Evolutionary conservation across 1,284 basidiomycete genomes (phyloP).

Genomic region (Ustilago hordei): DNA sequence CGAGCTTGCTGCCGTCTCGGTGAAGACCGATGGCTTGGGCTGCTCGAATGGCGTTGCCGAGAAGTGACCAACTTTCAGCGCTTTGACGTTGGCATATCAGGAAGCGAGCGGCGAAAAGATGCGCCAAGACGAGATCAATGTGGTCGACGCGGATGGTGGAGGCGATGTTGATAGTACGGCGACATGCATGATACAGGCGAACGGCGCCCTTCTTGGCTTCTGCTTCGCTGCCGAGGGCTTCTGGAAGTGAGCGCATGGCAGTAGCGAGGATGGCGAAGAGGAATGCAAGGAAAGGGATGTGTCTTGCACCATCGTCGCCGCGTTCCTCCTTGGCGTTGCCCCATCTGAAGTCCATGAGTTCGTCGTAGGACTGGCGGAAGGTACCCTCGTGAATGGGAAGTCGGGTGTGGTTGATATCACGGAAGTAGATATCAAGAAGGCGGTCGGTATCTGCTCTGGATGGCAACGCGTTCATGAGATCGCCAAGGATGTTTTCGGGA

Average conservation of each 20-base stretch:
- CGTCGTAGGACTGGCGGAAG: conserved; percentile 83
- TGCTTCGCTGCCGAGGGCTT: conserved; percentile 71
- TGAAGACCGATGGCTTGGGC: conserved; percentile 94
- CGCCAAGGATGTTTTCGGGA: conserved; percentile 54
- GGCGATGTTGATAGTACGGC: conserved; percentile 59
- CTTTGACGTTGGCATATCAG: conserved; percentile 87
- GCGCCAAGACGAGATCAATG: conserved; percentile 64
- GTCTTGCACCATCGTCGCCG: conserved; percentile 75
- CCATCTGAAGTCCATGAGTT: conserved; percentile 75
- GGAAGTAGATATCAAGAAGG: conserved; percentile 64
- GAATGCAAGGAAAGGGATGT: conserved; percentile 87
- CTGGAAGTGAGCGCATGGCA: conserved; percentile 84
- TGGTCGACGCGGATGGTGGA: conserved; percentile 64
- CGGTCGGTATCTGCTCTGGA: conserved; percentile 52
- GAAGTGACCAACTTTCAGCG: conserved; percentile 93
- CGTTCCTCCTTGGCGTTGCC: conserved; percentile 54
- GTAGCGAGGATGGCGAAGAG: conserved; percentile 94
- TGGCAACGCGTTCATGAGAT: conserved; percentile 63
- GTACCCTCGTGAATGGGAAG: conserved; percentile 89
- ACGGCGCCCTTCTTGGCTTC: conserved; percentile 60
- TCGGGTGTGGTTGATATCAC: conserved; percentile 87
- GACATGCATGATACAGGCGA: conserved; percentile 76
- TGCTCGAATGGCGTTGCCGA: conserved; percentile 90
- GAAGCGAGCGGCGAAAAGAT: conserved; percentile 79
- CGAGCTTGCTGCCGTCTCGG: conserved; percentile 81